These are phyloP conservation scores for Aspergillus jensenii DNA, from an alignment of 2,329 filamentous ascomycete genomes.

Conservation along the genomic window DNA sequence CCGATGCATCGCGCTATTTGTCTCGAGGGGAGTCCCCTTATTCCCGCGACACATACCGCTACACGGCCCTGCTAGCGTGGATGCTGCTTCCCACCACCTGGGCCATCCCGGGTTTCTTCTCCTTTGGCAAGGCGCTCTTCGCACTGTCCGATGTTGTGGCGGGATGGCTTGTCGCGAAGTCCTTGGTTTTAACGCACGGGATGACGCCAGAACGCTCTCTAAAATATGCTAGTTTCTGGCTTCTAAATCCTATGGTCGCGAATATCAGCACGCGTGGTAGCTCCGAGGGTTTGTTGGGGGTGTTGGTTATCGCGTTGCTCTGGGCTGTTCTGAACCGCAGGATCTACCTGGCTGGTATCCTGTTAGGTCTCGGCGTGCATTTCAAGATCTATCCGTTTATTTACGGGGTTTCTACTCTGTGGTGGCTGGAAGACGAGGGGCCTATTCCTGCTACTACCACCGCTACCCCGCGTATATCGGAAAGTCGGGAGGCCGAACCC, in stretches of 20 bases:
- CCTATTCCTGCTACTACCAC: no score
- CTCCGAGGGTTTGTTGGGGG: slow-evolving; percentile 85
- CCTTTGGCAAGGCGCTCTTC: slow-evolving; percentile 85
- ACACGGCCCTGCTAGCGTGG: slow-evolving; percentile 93
- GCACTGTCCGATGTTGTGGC: slow-evolving; percentile 79
- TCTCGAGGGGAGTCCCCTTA: slow-evolving; percentile 73
- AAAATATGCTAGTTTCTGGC: slow-evolving; percentile 82
- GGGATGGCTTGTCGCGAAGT: slow-evolving; percentile 70
- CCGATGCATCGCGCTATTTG: slow-evolving; percentile 82
- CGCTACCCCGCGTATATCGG: slow-evolving; percentile 1
- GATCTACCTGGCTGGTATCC: slow-evolving; percentile 65
- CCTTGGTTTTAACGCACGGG: slow-evolving; percentile 49
- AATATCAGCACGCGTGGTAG: slow-evolving; percentile 94
- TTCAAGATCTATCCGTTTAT: slow-evolving; percentile 99
- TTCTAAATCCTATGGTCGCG: slow-evolving; percentile 97
- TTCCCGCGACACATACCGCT: slow-evolving; percentile 88
- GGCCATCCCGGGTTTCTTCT: slow-evolving; percentile 51
- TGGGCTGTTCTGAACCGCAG: slow-evolving; percentile 72
- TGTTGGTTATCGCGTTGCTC: slow-evolving; percentile 76
- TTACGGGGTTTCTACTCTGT: slow-evolving; percentile 66
- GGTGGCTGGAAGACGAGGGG: slow-evolving; percentile 35
- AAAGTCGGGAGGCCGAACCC: slow-evolving; percentile 7
- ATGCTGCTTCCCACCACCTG: slow-evolving; percentile 77
- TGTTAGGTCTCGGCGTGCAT: slow-evolving; percentile 84
- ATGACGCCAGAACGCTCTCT: slow-evolving; percentile 60